Evolutionary conservation across 2,329 filamentous ascomycete species (phyloP), one percentile per base, ranked within the genome.

Genomic region (Scytalidium sp.): DNA sequence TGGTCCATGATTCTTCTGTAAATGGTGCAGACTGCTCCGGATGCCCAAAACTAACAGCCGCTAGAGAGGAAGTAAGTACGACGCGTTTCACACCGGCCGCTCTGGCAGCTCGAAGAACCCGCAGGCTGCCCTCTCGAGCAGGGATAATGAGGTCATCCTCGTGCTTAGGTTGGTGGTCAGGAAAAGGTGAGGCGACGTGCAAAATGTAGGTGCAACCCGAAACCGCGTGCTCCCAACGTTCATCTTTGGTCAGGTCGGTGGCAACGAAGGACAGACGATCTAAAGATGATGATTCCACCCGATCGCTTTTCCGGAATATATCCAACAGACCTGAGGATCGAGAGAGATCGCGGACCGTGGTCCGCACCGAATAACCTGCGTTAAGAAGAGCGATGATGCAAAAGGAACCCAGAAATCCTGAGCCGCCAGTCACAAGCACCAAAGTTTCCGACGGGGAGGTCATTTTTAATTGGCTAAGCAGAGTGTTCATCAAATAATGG

Each of bases 61-160:
- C 54, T 15, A 56, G 43, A n/a, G 41, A 49, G 23, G 48, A 52
- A 4, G 58, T 60, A 13, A 60, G 5, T 10, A 60, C 56, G 8
- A 58, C 52, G 8, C 58, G 50, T 43, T 58, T 58, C 19, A 60
- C 54, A 17, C 55, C 58, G 4, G 63, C 59, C 9, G 52, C 51
- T 32, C 57, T 59, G 1, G 64, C 64, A 11, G 61, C 60, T 21
- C 56, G 50, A 19, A 67, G 48, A 4, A 61, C 64, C 13, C 65
- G 54, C 15, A 67, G 46, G 3, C 65, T 64, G 2, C 64, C 65
- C 15, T 68, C 63, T 40, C 60, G 51, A 20, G 65, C 65, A 19
- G 65, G 64, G 1, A 58, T 50, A 44, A 68, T 62, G 9, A 67
- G 47, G 7, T 66, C 65, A 47, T 66, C 55, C 43, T 66, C 64